phyloP scores from a whole-genome alignment of 371 early-diverging fungal genomes.

The Lichtheimia corymbifera region DNA sequence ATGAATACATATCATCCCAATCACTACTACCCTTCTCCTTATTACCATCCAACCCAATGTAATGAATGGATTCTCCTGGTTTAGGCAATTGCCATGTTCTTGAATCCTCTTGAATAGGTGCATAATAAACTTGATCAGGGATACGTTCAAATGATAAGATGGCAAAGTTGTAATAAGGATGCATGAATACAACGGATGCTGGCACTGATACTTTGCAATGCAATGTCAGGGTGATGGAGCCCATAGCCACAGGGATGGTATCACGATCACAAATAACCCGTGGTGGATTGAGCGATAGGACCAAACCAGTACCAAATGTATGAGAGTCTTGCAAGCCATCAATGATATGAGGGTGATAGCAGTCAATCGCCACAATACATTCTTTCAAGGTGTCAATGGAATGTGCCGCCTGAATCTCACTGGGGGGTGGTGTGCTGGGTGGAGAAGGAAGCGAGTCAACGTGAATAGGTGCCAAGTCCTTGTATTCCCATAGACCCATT shows the following conservation, averaged over 20 bases:
- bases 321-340: constrained; percentile 72
- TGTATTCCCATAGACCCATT: constrained; percentile 85
- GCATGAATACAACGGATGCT: constrained; percentile 69
- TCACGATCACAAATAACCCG: constrained; percentile 80
- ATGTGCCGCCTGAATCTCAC: neutral
- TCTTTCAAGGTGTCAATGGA: constrained; percentile 12
- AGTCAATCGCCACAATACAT: constrained; percentile 66
- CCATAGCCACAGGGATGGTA: constrained; percentile 75
- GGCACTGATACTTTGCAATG: constrained; percentile 75
- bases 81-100: constrained; percentile 53
- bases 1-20: constrained; percentile 45
- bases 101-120: constrained; percentile 45
- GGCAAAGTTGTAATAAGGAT: constrained; percentile 84
- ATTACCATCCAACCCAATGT: constrained; percentile 67
- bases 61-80: constrained; percentile 60
- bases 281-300: constrained; percentile 74
- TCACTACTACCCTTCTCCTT: constrained; percentile 22
- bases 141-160: constrained; percentile 74
- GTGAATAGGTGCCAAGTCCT: constrained; percentile 50
- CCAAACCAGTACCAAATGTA: constrained; percentile 74
- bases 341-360: constrained; percentile 68
- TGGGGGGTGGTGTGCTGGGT: neutral
- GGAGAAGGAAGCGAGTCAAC: neutral
- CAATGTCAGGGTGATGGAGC: constrained; percentile 79
- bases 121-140: constrained; percentile 61